Conservation (phyloP, 441 rosid genomes). For the Adansonia madagascariensis region DNA sequence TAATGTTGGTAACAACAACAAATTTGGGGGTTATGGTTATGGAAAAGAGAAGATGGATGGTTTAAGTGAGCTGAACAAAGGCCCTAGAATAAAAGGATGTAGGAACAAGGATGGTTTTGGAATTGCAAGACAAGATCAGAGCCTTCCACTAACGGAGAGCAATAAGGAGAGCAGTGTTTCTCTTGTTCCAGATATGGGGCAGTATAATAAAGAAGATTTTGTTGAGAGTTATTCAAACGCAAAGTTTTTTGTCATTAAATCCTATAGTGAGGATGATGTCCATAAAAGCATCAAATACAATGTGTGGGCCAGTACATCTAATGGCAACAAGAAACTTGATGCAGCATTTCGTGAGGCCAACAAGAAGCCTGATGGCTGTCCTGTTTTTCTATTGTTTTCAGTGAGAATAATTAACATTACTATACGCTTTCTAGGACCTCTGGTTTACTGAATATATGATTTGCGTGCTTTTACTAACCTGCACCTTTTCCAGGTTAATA, state of each 20-base stretch:
- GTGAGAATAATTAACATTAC: constrained; percentile 46
- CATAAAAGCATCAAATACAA: constrained; percentile 72
- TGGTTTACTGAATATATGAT: background rate
- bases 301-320: constrained; percentile 75
- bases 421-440: background rate
- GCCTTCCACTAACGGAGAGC: constrained; percentile 33
- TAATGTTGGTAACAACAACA: constrained; percentile 52
- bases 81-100: constrained; percentile 58
- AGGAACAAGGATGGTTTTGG: constrained; percentile 51
- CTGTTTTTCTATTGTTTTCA: constrained; percentile 85
- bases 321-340: constrained; percentile 84
- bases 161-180: constrained; percentile 33
- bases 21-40: constrained; percentile 52
- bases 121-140: constrained; percentile 41
- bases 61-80: constrained; percentile 69
- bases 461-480: constrained; percentile 1
- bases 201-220: constrained; percentile 51
- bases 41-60: constrained; percentile 61
- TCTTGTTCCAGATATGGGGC: constrained; percentile 42
- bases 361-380: constrained; percentile 59
- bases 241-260: constrained; percentile 68
- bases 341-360: constrained; percentile 69
- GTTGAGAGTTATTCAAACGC: constrained; percentile 54
- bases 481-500: constrained; percentile 55
- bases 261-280: constrained; percentile 80